Base-by-base conservation (phyloP, 2,329 filamentous ascomycete genomes). In the Aspergillus fructus region DNA sequence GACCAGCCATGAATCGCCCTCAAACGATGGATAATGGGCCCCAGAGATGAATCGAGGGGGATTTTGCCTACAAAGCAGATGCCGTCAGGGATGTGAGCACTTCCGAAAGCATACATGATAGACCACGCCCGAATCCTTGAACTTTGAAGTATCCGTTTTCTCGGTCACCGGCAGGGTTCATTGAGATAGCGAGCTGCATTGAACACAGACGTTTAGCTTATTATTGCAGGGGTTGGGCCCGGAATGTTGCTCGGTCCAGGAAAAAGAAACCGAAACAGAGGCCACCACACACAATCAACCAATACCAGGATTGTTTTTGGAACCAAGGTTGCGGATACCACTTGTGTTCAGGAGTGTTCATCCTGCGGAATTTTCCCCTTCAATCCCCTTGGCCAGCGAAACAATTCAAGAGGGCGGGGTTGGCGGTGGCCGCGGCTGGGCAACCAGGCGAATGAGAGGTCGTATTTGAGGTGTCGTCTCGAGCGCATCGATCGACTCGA, bases 381-480 rank as follows among this genome's bases (percentile, higher is more conserved):
- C 24, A 39, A 37, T 13, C 11, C 21, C 33, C 24, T 12, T 51
- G 21, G 45, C 45, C 45, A 49, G 50, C 24, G 34, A 39, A 37
- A 48, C 42, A 37, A 53, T 53, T 39, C 11, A 11, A 37, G 30
- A 21, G 56, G 34, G 50, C 45, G 41, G 34, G 43, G 49, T 37
- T 42, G 45, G 49, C 40, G 46, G 46, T 46, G 50, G 50, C 50
- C 46, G 46, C 46, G 41, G 46, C 45, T 57, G 49, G 45, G 49
- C 23, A 34, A 33, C 39, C 47, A 47, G 52, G 47, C 50, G 51
- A 54, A 58, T 63, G 59, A 63, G 61, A 62, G 49, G 50, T 51
- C 51, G 56, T 39, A 53, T 58, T 39, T 24, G 56, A 58, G 51
- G 40, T 54, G 41, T 54, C 56, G 49, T 57, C 55, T 53, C 2